These are phyloP conservation scores for Coniosporium apollinis DNA, from an alignment of 495 filamentous ascomycete genomes.

Conservation along the genomic window DNA sequence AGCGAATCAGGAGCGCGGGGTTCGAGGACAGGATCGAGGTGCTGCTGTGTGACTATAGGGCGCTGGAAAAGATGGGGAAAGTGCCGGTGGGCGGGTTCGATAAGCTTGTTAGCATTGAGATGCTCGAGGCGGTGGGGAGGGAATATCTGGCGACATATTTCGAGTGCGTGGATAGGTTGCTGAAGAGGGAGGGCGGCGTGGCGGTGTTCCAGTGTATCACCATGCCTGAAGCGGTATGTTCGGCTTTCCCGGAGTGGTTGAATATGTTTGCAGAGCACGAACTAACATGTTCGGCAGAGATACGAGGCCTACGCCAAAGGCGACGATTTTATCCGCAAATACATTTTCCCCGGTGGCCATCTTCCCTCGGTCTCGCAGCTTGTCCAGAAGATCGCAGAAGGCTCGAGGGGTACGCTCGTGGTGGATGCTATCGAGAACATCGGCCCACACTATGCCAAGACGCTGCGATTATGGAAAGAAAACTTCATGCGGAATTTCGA, in stretches of 20 bases:
- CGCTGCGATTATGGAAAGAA: slow-evolving; percentile 48
- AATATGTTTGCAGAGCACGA: too few relatives aligned
- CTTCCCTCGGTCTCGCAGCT: slow-evolving; percentile 48
- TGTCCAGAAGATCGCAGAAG: slow-evolving; percentile 38
- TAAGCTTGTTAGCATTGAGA: slow-evolving; percentile 56
- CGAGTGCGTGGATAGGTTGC: slow-evolving; percentile 32
- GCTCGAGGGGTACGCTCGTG: slow-evolving; percentile 39
- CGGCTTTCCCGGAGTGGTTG: too few relatives aligned
- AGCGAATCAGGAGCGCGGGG: slow-evolving; percentile 12
- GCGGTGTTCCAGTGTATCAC: slow-evolving; percentile 62
- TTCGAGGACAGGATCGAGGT: slow-evolving; percentile 15
- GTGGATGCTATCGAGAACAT: slow-evolving; percentile 50
- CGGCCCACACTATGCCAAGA: slow-evolving; percentile 52
- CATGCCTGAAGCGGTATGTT: slow-evolving; percentile 42
- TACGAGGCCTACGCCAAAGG: slow-evolving; percentile 28
- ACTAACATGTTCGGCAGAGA: slow-evolving; percentile 2
- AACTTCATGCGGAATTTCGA: slow-evolving; percentile 46
- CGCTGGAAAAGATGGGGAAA: too few relatives aligned
- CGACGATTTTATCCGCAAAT: slow-evolving; percentile 49
- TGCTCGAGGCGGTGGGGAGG: slow-evolving; percentile 56
- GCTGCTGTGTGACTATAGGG: slow-evolving; percentile 17
- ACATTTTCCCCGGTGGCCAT: slow-evolving; percentile 62
- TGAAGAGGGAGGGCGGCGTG: slow-evolving; percentile 47
- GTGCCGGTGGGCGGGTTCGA: slow-evolving; percentile 31
- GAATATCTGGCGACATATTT: slow-evolving; percentile 43